Conservation (phyloP, 2,329 filamentous ascomycete species). For the Botrytis elliptica region DNA sequence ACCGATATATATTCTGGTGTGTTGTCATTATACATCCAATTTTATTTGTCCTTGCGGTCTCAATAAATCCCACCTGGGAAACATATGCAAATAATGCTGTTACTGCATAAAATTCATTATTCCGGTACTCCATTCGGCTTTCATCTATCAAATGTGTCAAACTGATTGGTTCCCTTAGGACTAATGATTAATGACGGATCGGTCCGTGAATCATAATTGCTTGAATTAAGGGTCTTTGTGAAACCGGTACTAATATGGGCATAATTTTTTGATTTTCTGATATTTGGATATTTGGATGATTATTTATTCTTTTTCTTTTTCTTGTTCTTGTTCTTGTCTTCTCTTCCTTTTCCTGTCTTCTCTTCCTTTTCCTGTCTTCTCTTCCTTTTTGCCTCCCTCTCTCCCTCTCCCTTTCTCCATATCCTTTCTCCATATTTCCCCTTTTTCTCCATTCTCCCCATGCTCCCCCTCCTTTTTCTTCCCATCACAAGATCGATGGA, state of each 20-base stretch:
- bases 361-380: background rate
- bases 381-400: too few relatives aligned
- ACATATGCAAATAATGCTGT: conserved; percentile 1
- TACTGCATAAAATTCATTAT: background rate
- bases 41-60: background rate
- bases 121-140: conserved; percentile 6
- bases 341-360: too few relatives aligned
- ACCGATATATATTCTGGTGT: background rate
- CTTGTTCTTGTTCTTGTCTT: background rate
- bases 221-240: conserved; percentile 4
- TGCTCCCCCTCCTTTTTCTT: background rate
- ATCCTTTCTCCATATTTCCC: background rate
- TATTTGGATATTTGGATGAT: background rate
- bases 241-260: background rate
- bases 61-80: too few relatives aligned
- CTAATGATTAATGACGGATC: background rate
- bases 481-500: conserved; percentile 9
- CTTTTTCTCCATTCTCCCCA: background rate
- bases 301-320: background rate
- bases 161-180: background rate
- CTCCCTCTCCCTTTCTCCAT: background rate
- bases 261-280: too few relatives aligned
- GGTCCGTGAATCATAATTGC: background rate
- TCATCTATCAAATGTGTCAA: background rate
- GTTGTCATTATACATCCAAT: background rate